Conservation (phyloP, 2,329 filamentous ascomycete species). For the Trichoderma citrinoviride region DNA sequence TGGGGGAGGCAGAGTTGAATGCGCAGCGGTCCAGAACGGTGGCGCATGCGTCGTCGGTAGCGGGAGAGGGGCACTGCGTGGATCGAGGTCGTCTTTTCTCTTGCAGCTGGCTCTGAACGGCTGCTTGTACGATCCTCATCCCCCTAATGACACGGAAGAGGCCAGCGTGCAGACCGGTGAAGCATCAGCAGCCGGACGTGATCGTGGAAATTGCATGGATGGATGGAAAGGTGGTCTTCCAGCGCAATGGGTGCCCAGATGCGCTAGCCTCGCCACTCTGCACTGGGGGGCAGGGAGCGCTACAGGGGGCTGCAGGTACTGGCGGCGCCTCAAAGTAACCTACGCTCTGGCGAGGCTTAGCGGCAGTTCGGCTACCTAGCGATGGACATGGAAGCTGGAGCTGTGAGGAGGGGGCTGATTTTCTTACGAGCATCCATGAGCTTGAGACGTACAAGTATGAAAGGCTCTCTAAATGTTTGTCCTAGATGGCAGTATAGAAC, state of each 20-base stretch:
- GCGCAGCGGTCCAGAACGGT: conserved; percentile 1
- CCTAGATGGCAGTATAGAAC: too few relatives aligned
- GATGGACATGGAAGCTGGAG: neutral
- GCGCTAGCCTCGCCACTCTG: conserved; percentile 17
- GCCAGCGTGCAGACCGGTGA: conserved; percentile 8
- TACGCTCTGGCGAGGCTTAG: conserved; percentile 7
- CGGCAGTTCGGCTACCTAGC: neutral
- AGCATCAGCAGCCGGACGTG: conserved; percentile 10
- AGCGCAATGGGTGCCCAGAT: conserved; percentile 14
- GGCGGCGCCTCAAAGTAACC: neutral
- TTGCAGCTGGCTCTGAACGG: conserved; percentile 2
- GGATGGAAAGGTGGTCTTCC: conserved; percentile 17
- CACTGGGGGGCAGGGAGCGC: conserved; percentile 16
- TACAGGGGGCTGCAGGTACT: conserved; percentile 21
- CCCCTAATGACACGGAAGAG: conserved; percentile 3
- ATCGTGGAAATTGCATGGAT: conserved; percentile 21
- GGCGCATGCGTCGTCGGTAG: conserved; percentile 12
- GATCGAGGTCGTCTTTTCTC: neutral
- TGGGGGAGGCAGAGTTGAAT: conserved; percentile 17
- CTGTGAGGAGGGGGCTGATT: neutral
- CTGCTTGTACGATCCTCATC: conserved; percentile 2
- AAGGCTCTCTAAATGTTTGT: too few relatives aligned
- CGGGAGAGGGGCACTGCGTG: neutral
- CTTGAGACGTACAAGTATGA: neutral
- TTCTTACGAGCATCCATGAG: neutral